Conservation (phyloP, 73 alveolate species). For the Stentor coeruleus region DNA sequence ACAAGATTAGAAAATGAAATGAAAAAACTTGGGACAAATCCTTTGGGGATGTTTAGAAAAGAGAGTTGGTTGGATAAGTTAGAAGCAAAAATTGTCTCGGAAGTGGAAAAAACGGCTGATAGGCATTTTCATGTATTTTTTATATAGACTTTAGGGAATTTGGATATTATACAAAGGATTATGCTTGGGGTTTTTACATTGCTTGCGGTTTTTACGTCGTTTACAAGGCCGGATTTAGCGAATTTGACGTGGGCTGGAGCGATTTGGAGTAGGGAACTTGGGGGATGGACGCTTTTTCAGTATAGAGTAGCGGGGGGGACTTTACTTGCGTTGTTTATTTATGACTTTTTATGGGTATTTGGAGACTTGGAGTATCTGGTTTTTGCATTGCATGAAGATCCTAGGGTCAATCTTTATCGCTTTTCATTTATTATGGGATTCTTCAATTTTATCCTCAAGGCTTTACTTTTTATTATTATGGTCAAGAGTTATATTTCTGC, state of each 20-base stretch:
- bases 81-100: background rate
- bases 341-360: background rate
- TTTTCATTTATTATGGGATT: constrained; percentile 4
- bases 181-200: background rate
- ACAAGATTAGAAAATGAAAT: background rate
- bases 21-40: background rate
- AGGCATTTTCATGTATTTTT: background rate
- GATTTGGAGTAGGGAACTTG: background rate
- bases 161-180: background rate
- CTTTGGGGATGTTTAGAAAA: background rate
- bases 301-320: background rate
- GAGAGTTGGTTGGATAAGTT: background rate
- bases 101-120: background rate
- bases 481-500: background rate
- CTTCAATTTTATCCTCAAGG: background rate
- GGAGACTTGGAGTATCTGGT: background rate
- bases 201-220: background rate
- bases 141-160: background rate
- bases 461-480: background rate
- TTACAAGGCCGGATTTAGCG: background rate
- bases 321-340: background rate
- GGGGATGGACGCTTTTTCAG: background rate
- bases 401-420: background rate
- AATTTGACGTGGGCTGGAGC: background rate
- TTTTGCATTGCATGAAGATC: constrained; percentile 3